Base-by-base conservation (phyloP, 176 grass and related monocot species). In the Rhynchospora pubera region DNA sequence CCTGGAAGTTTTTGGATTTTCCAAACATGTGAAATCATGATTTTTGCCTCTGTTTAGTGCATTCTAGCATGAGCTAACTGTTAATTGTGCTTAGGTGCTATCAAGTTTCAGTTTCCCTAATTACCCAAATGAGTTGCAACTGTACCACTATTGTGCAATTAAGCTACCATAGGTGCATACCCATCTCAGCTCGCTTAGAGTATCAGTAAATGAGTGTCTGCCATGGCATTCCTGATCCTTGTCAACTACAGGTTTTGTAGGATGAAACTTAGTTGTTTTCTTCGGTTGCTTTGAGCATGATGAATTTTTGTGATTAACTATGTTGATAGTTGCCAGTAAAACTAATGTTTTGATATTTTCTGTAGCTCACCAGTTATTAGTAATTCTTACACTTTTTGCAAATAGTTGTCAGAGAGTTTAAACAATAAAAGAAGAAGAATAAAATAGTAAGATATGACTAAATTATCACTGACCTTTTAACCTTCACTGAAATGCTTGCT, bases 151-250 rank as follows among this genome's bases (percentile, higher is more conserved):
- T 44, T 26, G 22, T 28, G 6, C 21, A 76, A 16, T 28, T 8
- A 26, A 5, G n/a, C n/a, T n/a, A n/a, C 3, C 3, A 34, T 3
- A 1, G 91, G 87, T 80, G 91, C 91, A 78, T 97, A 97, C 90
- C 93, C 93, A 79, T 97, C 93, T 89, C 85, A 82, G 18, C 89
- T 97, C 65, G 93, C 91, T 14, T 97, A 91, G 93, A 85, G 26
- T 93, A 50, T 97, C 91, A 78, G 83, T 97, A 55, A 97, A 97
- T 86, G 93, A 97, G 83, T 93, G 84, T 93, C 48, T 93, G 90
- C 50, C 84, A 93, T 0, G 93, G 93, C 21, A 57, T 93, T 70
- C 93, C 91, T 13, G 93, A 97, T 93, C 89, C 91, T 67, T 88
- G 88, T 71, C 89, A 97, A 82, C 79, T 97, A 42, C 91, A 97